Evolutionary conservation across 2,329 filamentous ascomycete species (phyloP), one percentile per base, ranked within the genome.

Genomic region (Trichoderma sp.): DNA sequence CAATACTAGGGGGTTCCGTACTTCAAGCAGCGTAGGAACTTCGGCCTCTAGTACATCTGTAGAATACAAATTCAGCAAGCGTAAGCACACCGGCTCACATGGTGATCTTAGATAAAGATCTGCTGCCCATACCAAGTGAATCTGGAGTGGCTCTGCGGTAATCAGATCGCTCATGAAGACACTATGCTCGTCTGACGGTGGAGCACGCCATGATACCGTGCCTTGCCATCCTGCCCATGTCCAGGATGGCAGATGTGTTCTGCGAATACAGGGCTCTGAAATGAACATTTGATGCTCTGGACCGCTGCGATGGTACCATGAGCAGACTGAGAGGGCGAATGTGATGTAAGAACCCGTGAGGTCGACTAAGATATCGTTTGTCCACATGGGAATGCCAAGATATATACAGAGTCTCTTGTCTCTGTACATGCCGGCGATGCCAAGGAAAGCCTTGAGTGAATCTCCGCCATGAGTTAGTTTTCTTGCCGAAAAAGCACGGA

Each of bases 191-290:
- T 72, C 70, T 9, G 70, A 69, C 4, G 70, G 70, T n/a, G 70
- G 70, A 20, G 70, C 70, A 6, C 66, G 65, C 70, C 70, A 72
- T 7, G 70, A 69, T 11, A 70, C 65, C 7, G 70, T 72, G 7
- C 70, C 70, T 26, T 62, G 55, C 70, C 70, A 72, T 6, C 70
- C 70, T 15, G 70, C 70, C 70, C 65, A 72, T 13, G 70, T 72
- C 70, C 70, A 72, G 5, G 70, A 72, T 20, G 70, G 65, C 4
- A 72, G 47, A 34, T 72, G 70, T 1, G 30, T 47, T 43, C 70
- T 53, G 57, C 71, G 71, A n/a, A 20, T n/a, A 50, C 66, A 72
- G 3, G 65, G 26, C 15, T 72, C 71, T 1, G 58, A 6, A 17
- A 72, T 67, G 30, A 70, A 70, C 34, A 69, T 62, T 34, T 30